A percentile compares a stretch with the other conserved stretches of the same genome.
Conservation (phyloP, 176 grass and related monocot species). For the Metroxylon sagu region DNA sequence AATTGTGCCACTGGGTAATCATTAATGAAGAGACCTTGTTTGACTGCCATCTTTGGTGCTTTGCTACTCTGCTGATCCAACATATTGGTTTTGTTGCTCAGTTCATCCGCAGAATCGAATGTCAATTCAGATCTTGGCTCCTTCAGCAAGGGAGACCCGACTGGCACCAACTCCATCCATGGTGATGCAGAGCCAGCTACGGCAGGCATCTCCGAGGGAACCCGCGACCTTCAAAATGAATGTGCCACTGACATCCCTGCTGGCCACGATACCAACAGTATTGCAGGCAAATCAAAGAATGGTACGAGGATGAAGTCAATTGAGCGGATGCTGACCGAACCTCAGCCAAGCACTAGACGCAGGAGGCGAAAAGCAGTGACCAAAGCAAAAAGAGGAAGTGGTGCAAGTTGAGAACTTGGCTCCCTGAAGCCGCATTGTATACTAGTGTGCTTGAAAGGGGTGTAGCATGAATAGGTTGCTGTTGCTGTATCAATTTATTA, state of each 20-base stretch:
- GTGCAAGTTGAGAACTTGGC: neutral
- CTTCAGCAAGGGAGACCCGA: conserved; percentile 39
- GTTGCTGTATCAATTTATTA: too few relatives aligned
- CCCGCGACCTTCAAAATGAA: neutral
- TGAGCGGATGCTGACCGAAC: conserved; percentile 7
- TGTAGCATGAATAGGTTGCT: too few relatives aligned
- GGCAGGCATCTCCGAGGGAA: neutral
- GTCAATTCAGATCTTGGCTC: conserved; percentile 50
- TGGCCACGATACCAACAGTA: conserved; percentile 7
- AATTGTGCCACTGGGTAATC: conserved; percentile 38
- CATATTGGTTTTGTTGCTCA: conserved; percentile 19
- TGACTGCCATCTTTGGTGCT: neutral
- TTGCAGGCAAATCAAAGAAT: conserved; percentile 15
- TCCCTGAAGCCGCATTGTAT: too few relatives aligned
- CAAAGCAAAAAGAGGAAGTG: conserved; percentile 30
- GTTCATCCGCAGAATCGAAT: conserved; percentile 35
- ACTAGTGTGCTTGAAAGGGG: too few relatives aligned
- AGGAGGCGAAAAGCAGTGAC: conserved; percentile 39
- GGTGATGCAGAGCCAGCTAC: conserved; percentile 10
- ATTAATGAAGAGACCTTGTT: conserved; percentile 4
- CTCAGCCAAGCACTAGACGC: conserved; percentile 6
- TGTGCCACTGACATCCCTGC: neutral
- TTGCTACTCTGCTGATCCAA: neutral
- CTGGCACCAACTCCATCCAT: conserved; percentile 40
- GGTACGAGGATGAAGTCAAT: conserved; percentile 16